Base-by-base conservation (phyloP, 208 protist genomes). In the Balamuthia mandrillaris region DNA sequence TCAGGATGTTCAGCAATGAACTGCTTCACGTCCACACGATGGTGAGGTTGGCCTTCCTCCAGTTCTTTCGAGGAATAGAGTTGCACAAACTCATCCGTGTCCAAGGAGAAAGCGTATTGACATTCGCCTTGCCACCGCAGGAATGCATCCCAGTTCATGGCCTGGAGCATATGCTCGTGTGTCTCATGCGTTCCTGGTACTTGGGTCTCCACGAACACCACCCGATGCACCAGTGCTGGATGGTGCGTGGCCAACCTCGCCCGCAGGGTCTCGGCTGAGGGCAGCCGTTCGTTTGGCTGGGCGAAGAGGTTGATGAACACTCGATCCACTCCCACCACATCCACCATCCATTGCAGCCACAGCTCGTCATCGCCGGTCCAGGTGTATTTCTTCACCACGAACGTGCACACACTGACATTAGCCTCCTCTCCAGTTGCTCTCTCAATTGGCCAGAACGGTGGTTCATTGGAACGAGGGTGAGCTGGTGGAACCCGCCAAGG, bases 1-100 rank as follows among this genome's bases (percentile, higher is more conserved):
- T n/a, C n/a, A n/a, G n/a, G n/a, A n/a, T n/a, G n/a, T n/a, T n/a
- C n/a, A n/a, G n/a, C n/a, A 33, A 65, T 65, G 56, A 65, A 65
- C 31, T 27, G 33, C 56, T 65, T 65, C n/a, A 72, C 35, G 5
- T 72, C 63, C 21, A 72, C 18, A 1, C 63, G 63, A 7, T 27
- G 18, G 39, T 21, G 29, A 6, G 31, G 12, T 12, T 33, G 24
- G 35, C 18, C 29, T 33, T 72, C 63, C n/a, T n/a, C n/a, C n/a
- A n/a, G n/a, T n/a, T n/a, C n/a, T n/a, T n/a, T n/a, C n/a, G n/a
- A n/a, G n/a, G n/a, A n/a, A n/a, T 51, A 72, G 1, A 72, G 35
- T 41, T 72, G 33, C 7, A 72, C 31, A n/a, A 72, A 72, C 63
- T 72, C 63, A 29, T 72, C 63, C 14, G 63, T 72, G 63, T 72